These are phyloP conservation scores for Beauveria rudraprayagi DNA, from an alignment of 2,329 filamentous ascomycete genomes.

Conservation along the genomic window DNA sequence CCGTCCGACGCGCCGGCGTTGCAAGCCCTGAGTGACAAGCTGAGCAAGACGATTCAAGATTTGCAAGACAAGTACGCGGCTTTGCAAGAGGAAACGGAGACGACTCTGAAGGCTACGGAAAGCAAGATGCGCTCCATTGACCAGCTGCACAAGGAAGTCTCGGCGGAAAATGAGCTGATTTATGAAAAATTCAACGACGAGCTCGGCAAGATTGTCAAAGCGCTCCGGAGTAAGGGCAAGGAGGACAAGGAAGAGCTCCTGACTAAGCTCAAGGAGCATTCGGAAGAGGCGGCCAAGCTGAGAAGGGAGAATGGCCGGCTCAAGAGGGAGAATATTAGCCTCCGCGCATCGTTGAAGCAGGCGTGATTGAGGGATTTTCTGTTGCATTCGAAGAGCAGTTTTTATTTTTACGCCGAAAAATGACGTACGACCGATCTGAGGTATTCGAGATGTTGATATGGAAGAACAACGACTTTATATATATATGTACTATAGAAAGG, in stretches of 20 bases:
- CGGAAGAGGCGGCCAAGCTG: slow-evolving; percentile 68
- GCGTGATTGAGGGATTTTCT: slow-evolving; percentile 18
- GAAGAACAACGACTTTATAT: not conserved
- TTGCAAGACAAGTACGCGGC: slow-evolving; percentile 52
- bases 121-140: slow-evolving; percentile 75
- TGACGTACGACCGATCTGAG: slow-evolving; percentile 11
- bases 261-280: slow-evolving; percentile 58
- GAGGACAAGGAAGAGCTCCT: slow-evolving; percentile 75
- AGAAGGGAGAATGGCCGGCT: slow-evolving; percentile 82
- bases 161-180: slow-evolving; percentile 84
- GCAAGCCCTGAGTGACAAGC: slow-evolving; percentile 56
- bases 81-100: slow-evolving; percentile 64
- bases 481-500: slow-evolving; percentile 7
- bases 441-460: not conserved
- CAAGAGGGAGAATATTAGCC: slow-evolving; percentile 71
- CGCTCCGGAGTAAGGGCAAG: slow-evolving; percentile 61
- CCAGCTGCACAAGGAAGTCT: slow-evolving; percentile 79
- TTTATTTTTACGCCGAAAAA: slow-evolving; percentile 7
- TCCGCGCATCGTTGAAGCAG: slow-evolving; percentile 48
- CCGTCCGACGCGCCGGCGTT: slow-evolving; percentile 40
- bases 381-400: slow-evolving; percentile 11
- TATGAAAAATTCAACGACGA: slow-evolving; percentile 93
- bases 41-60: slow-evolving; percentile 52
- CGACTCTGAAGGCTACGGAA: slow-evolving; percentile 64
- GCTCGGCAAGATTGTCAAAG: slow-evolving; percentile 71